Base-by-base conservation (phyloP, 176 grass and related monocot genomes). In the Eremochloa ophiuroides region DNA sequence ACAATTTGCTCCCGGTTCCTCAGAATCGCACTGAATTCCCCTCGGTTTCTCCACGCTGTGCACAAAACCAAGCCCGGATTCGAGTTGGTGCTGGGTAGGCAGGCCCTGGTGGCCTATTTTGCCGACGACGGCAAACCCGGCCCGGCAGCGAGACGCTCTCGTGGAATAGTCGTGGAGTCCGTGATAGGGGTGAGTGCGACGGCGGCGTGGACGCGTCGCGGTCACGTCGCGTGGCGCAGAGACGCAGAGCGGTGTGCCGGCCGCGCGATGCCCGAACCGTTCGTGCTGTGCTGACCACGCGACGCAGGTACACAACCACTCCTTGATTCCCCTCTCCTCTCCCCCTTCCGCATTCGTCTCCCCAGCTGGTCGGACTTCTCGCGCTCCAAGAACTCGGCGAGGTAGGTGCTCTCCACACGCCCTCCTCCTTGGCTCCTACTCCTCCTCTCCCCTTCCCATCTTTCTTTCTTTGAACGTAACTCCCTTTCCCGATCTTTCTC, bases 351-450 rank as follows among this genome's bases (percentile, higher is more conserved):
- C 77, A 51, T 51, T 80, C 63, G 33, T 40, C 63, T 68, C 77
- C 44, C 18, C 77, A 18, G 46, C 62, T 6, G 41, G 29, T 66
- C 76, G 27, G 61, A 53, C 30, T 68, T 30, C 1, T 29, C 0
- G 69, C 64, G 66, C 77, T 80, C 77, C 77, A 26, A 3, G 63
- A 69, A 69, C 77, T 80, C 77, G 63, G 63, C 63, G 63, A 80
- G 77, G 77, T 69, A 55, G 10, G 7, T 27, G 43, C 30, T 18
- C 62, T 55, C 77, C 63, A 80, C 77, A 13, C 63, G 77, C 63
- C 43, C 61, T 35, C 71, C 28, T n/a, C n/a, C n/a, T n/a, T n/a
- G n/a, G n/a, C n/a, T n/a, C n/a, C n/a, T n/a, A n/a, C n/a, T n/a
- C n/a, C n/a, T n/a, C n/a, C n/a, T n/a, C n/a, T n/a, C n/a, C n/a